Evolutionary conservation across 257 asterid species (phyloP), one percentile per base, ranked within the genome.

Genomic region (Haberlea rhodopensis): DNA sequence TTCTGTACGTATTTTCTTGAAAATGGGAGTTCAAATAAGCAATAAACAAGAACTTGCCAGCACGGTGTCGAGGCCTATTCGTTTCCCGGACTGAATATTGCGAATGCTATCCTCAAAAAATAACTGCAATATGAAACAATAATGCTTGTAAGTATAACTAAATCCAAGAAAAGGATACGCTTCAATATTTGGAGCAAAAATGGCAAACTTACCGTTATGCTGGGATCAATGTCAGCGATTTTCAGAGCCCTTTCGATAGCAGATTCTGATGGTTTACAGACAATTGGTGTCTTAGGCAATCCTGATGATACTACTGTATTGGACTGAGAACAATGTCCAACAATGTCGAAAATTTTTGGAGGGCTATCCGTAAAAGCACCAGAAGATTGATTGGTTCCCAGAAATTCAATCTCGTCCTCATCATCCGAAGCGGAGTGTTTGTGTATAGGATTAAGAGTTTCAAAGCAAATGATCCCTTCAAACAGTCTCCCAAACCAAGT

Each of bases 21-120:
- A 15, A 40, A 15, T 59, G 5, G n/a, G 6, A 25, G 61, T 37
- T 31, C 20, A 20, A 8, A 43, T 40, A 7, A 25, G 49, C 43
- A 27, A 48, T 45, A 49, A 31, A 25, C 71, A 27, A 46, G 40
- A 29, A 68, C 81, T 75, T 75, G 87, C 99, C 85, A 90, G 79
- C 2, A 94, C 97, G 1, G 99, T 90, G 57, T 87, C 73, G 29
- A 94, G 90, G 8, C 96, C 99, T 13, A 87, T 67, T 2, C 84
- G 82, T 69, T 94, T 94, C 59, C 96, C 99, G 6, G 97, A 78
- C 63, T 79, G 89, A 62, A 86, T 75, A 72, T 94, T 94, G 40
- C 97, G 87, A 15, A 84, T 75, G 45, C 97, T 94, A 54, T 94
- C 99, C 79, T 94, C 97, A 48, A 94, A 90, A 83, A 94, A 94